Base-by-base conservation (phyloP, 345 rosid species). In the Cochlearia excelsa region DNA sequence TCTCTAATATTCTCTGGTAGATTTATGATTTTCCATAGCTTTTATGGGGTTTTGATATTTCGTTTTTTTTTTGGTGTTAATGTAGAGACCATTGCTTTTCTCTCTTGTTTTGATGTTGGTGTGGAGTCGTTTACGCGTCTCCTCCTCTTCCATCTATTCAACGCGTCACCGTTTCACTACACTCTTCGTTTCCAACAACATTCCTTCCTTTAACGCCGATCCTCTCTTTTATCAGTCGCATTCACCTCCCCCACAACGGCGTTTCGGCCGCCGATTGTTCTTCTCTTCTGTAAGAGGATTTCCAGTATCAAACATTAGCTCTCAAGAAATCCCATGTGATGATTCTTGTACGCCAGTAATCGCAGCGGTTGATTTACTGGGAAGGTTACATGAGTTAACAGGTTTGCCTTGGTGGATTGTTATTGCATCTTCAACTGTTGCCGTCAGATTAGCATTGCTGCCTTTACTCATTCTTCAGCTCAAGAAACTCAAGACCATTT, bases 391-490 rank as follows among this genome's bases (percentile, higher is more conserved):
- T 69, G 75, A 84, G 31, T 43, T 80, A 69, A 77, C 90, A 50
- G 92, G 96, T 48, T 66, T 86, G 51, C 95, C 98, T 68, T 92
- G 98, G 96, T 92, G 98, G 98, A 41, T 83, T 49, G 59, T 86
- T 37, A 86, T 92, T 60, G 83, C 79, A 11, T 86, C 97, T 48
- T 82, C 95, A 2, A 83, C 98, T 2, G 46, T 84, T 57, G 87
- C 82, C 23, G 66, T 92, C 82, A 76, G 97, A 72, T 9, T 81
- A 33, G 64, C 82, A 1, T 49, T 88, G 66, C 55, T 92, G 30
- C 98, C 98, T 43, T 51, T 78, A 29, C 74, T 88, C 30, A 65
- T 88, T 46, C 54, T 88, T 59, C 96, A 86, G 78, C 82, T 86
- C 46, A 70, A 70, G 65, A 92, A 86, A 77, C 1, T 92, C 46